A percentile compares a stretch with the other conserved stretches of the same genome.
These are phyloP conservation scores for Pyrenochaeta sp. DNA, from an alignment of 2,329 filamentous ascomycete species.

Conservation along the genomic window DNA sequence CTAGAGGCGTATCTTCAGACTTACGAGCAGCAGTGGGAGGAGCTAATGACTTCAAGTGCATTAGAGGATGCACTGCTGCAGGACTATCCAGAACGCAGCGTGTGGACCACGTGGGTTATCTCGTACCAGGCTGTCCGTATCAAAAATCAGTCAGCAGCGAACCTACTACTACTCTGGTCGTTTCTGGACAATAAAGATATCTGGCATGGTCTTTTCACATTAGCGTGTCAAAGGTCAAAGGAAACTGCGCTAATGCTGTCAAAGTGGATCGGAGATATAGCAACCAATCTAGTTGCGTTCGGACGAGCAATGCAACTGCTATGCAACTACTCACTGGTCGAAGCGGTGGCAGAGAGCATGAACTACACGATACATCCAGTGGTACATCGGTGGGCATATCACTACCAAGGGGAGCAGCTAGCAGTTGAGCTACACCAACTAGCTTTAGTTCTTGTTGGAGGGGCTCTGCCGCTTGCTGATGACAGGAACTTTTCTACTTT, in stretches of 20 bases:
- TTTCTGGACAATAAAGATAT: conserved; percentile 34
- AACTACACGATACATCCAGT: conserved; percentile 29
- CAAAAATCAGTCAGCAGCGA: conserved; percentile 24
- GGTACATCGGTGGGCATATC: conserved; percentile 22
- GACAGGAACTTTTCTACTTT: conserved; percentile 10
- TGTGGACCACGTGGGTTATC: conserved; percentile 43
- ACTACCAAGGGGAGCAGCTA: conserved; percentile 18
- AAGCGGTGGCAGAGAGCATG: conserved; percentile 15
- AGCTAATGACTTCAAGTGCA: conserved; percentile 34
- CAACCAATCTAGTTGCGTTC: conserved; percentile 23
- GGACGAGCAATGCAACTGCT: conserved; percentile 25
- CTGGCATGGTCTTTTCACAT: conserved; percentile 33
- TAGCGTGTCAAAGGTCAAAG: conserved; percentile 6
- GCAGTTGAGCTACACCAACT: conserved; percentile 13
- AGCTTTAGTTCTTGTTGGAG: conserved; percentile 18
- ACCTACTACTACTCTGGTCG: conserved; percentile 39
- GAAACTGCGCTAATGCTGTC: conserved; percentile 10
- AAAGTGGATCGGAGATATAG: conserved; percentile 21
- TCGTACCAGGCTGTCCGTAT: conserved; percentile 36
- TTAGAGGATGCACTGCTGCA: conserved; percentile 21
- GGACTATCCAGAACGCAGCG: conserved; percentile 31
- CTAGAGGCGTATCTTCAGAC: conserved; percentile 25
- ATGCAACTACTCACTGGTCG: conserved; percentile 32
- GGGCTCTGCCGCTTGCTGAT: conserved; percentile 11
- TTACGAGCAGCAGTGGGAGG: conserved; percentile 36